phyloP scores from a whole-genome alignment of 2,329 filamentous ascomycete species.

The Fusarium napiforme region DNA sequence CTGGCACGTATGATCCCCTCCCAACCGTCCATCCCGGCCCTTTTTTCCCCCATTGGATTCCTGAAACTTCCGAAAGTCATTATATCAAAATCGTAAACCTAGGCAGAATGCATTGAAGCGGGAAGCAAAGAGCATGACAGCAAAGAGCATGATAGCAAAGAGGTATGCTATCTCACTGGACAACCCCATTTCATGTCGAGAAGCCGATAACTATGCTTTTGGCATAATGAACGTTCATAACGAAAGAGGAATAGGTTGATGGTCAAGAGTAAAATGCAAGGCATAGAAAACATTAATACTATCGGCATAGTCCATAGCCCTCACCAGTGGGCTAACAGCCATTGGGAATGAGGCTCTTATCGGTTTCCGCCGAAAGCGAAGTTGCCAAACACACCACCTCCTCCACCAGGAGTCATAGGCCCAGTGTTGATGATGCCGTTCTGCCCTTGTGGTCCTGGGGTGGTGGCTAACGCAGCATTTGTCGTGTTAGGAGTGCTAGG shows the following conservation, averaged over 20 bases:
- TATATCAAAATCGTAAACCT: constrained; percentile 21
- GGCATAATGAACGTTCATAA: constrained; percentile 7
- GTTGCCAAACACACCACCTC: constrained; percentile 78
- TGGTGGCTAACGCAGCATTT: constrained; percentile 59
- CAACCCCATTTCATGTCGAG: background rate
- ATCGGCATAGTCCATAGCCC: constrained; percentile 22
- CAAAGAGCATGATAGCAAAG: constrained; percentile 4
- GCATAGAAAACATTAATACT: constrained; percentile 25
- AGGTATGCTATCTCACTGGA: background rate
- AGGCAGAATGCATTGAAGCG: constrained; percentile 7
- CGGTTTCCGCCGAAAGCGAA: constrained; percentile 67
- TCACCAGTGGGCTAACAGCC: background rate
- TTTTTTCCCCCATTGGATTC: constrained; percentile 13
- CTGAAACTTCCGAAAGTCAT: constrained; percentile 14
- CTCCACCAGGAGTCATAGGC: constrained; percentile 81
- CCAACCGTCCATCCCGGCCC: constrained; percentile 16
- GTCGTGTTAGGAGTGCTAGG: constrained; percentile 77
- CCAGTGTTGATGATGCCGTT: constrained; percentile 68
- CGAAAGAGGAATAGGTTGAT: background rate
- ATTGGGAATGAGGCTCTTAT: constrained; percentile 33
- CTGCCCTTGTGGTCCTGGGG: constrained; percentile 61
- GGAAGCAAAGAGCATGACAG: constrained; percentile 1
- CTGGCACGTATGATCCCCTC: constrained; percentile 12
- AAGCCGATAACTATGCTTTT: constrained; percentile 4
- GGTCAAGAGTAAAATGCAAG: constrained; percentile 12